phyloP scores from a whole-genome alignment of 164 flowering plant genomes.

The Magnolia sinica region DNA sequence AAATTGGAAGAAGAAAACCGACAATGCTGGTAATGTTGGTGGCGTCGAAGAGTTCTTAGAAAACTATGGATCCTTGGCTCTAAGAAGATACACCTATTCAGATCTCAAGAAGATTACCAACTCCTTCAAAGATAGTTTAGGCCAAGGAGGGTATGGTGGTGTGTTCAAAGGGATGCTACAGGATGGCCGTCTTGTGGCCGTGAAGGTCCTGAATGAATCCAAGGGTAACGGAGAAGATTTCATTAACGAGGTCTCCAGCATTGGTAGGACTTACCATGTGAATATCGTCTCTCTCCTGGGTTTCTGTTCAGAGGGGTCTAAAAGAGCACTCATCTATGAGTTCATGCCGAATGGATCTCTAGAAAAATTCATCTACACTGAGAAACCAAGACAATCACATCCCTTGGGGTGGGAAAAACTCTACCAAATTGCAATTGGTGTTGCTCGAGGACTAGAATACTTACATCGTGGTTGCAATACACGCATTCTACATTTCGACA shows the following conservation, averaged over 20 bases:
- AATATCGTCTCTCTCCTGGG: slow-evolving; percentile 5
- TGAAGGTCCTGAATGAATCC: slow-evolving; percentile 5
- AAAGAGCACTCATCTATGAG: slow-evolving; percentile 11
- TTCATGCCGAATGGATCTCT: slow-evolving; percentile 11
- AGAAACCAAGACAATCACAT: background rate
- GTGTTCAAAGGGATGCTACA: slow-evolving; percentile 11
- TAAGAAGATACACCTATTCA: background rate
- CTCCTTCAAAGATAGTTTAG: background rate
- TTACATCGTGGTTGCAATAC: slow-evolving; percentile 1
- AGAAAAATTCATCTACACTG: slow-evolving; percentile 6
- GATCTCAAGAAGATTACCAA: slow-evolving; percentile 6
- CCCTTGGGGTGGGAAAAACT: background rate
- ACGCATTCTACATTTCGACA: slow-evolving; percentile 10
- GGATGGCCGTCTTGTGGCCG: slow-evolving; percentile 4
- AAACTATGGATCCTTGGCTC: background rate
- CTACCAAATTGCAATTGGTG: background rate
- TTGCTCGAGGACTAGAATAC: slow-evolving; percentile 3
- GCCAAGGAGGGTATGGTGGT: slow-evolving; percentile 6
- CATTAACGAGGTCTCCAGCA: slow-evolving; percentile 10
- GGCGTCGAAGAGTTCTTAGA: background rate
- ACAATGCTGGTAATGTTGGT: no score
- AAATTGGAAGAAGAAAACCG: no score
- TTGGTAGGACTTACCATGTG: slow-evolving; percentile 12
- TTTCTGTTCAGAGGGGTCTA: slow-evolving; percentile 1
- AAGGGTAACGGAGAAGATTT: slow-evolving; percentile 6